Evolutionary conservation across 1,284 basidiomycete genomes (phyloP).

Genomic region (Anthracocystis walkeri): DNA sequence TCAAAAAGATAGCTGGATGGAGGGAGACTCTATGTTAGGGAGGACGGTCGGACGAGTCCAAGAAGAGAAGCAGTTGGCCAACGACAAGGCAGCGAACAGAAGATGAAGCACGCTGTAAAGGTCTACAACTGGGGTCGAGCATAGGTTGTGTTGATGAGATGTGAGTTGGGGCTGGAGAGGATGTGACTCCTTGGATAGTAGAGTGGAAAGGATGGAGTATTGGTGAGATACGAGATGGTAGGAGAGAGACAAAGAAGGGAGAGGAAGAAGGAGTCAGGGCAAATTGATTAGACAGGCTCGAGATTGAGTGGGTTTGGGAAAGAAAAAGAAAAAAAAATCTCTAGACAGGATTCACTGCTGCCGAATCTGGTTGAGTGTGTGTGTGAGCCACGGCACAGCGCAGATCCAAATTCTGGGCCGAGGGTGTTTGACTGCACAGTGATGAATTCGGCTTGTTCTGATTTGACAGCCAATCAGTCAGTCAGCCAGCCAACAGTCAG

Average conservation of each 20-base stretch:
- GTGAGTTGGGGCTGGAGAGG: slow-evolving; percentile 9
- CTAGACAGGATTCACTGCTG: too few relatives aligned
- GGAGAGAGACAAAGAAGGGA: slow-evolving; percentile 7
- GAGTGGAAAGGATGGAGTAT: slow-evolving; percentile 1
- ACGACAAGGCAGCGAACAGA: slow-evolving; percentile 32
- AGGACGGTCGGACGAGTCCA: slow-evolving; percentile 63
- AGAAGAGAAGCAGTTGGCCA: slow-evolving; percentile 60
- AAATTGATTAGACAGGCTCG: background rate
- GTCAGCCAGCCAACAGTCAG: too few relatives aligned
- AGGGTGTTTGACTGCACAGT: too few relatives aligned
- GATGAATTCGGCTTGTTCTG: too few relatives aligned
- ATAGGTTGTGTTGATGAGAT: slow-evolving; percentile 48
- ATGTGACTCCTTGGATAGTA: slow-evolving; percentile 37
- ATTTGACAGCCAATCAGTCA: too few relatives aligned
- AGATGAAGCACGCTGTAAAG: slow-evolving; percentile 51
- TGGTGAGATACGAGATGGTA: slow-evolving; percentile 9
- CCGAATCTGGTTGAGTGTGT: too few relatives aligned
- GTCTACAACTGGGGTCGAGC: slow-evolving; percentile 64
- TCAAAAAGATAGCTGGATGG: slow-evolving; percentile 1
- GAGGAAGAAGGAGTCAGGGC: background rate
- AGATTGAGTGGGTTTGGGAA: too few relatives aligned
- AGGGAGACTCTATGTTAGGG: slow-evolving; percentile 43
- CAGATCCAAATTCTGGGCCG: too few relatives aligned
- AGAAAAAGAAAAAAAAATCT: too few relatives aligned
- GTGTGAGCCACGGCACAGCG: too few relatives aligned